These are phyloP conservation scores for Coemansia sp. DNA, from an alignment of 192 early-diverging fungal genomes.

Conservation along the genomic window DNA sequence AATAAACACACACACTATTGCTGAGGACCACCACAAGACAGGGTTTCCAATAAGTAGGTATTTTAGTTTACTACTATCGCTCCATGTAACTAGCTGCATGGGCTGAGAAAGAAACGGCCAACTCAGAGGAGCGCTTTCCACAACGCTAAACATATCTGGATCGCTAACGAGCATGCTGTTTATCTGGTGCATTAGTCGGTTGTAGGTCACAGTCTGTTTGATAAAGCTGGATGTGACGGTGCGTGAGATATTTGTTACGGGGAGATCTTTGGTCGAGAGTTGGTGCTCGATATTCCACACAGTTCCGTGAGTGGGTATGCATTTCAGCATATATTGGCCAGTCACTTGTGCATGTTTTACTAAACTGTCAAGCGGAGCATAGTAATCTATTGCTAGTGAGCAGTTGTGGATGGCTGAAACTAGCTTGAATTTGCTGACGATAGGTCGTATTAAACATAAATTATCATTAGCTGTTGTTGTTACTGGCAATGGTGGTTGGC, in stretches of 20 bases:
- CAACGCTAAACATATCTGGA: slow-evolving; percentile 78
- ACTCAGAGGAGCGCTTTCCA: slow-evolving; percentile 76
- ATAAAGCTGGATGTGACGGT: slow-evolving; percentile 65
- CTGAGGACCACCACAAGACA: slow-evolving; percentile 80
- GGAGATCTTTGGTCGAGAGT: slow-evolving; percentile 64
- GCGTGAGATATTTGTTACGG: slow-evolving; percentile 56
- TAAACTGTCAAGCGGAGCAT: neutral
- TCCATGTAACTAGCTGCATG: slow-evolving; percentile 87
- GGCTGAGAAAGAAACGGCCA: slow-evolving; percentile 86
- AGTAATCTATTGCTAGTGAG: slow-evolving; percentile 37
- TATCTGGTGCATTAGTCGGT: slow-evolving; percentile 91
- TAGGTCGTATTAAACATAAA: slow-evolving; percentile 63
- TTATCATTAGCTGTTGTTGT: slow-evolving; percentile 14
- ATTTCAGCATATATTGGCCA: slow-evolving; percentile 8
- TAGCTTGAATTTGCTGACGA: slow-evolving; percentile 78
- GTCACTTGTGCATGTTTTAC: neutral
- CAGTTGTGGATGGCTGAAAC: slow-evolving; percentile 71
- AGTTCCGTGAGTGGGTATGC: slow-evolving; percentile 33
- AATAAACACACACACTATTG: slow-evolving; percentile 31
- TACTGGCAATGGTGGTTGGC: slow-evolving; percentile 66
- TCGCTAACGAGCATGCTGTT: slow-evolving; percentile 92
- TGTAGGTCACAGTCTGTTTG: slow-evolving; percentile 79
- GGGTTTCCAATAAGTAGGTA: slow-evolving; percentile 91
- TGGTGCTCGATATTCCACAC: slow-evolving; percentile 96
- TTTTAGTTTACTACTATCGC: slow-evolving; percentile 72